Base-by-base conservation (phyloP, 805 yeast genomes). In the Nakazawaea anatomiae region DNA sequence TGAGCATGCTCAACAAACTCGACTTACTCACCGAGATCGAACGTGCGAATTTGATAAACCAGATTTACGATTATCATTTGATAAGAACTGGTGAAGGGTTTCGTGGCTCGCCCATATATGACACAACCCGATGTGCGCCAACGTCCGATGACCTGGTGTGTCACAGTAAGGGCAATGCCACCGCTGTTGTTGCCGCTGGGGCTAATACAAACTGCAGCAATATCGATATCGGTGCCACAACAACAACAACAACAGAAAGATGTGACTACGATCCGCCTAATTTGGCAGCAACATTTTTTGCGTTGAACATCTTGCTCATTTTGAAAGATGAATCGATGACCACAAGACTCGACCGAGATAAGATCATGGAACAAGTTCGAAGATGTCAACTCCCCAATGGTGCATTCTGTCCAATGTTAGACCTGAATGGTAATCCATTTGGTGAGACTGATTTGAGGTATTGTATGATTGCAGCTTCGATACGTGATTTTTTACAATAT, bases 221-320 rank as follows among this genome's bases (percentile, higher is more conserved):
- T 18, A 18, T 18, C 25, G 25, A 18, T 18, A 18, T 18, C 25
- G 25, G 25, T 18, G 25, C 25, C 25, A 18, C 25, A 18, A 18
- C 25, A 18, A 18, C 25, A 18, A 18, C 25, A 18, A 18, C 25
- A 18, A n/a, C n/a, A n/a, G n/a, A n/a, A n/a, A 18, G 25, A 18
- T 18, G 25, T 18, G 29, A 56, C 9, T 83, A 80, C 58, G 90
- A 84, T 59, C 68, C 81, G 1, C 79, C 91, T 1, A 85, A 81
- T 55, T 64, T 89, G 6, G 79, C 92, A 0, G 80, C 90, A 5
- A 90, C 97, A 0, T 81, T 83, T 56, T 87, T 90, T 67, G 91
- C 89, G 1, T 64, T 90, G 35, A 75, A 80, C 36, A 70, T 76
- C 9, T 68, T 87, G 39, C 61, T 80, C 1, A 68, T 79, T n/a